phyloP scores from a whole-genome alignment of 331 rosid genomes.

The Rosa hybrid region DNA sequence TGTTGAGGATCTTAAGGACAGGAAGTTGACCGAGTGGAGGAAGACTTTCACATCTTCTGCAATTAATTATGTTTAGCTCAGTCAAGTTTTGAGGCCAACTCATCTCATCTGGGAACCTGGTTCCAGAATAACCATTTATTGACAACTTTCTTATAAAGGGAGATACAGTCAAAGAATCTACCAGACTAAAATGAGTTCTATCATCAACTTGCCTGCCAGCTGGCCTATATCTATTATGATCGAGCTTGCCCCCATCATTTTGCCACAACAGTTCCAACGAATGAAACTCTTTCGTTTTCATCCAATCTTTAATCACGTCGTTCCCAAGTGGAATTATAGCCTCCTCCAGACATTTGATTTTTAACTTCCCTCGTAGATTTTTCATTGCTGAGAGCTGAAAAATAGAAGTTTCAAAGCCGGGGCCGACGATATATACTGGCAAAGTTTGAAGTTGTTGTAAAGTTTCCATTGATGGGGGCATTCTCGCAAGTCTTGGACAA shows the following conservation, averaged over 20 bases:
- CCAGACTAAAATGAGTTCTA: no score
- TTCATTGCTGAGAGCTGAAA: neutral
- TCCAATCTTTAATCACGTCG: no score
- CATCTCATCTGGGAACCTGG: neutral
- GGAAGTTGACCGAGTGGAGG: neutral
- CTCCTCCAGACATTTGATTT: conserved; percentile 19
- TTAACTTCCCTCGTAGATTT: conserved; percentile 9
- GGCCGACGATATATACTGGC: conserved; percentile 21
- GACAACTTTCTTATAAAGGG: neutral
- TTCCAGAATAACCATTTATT: neutral
- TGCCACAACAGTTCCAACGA: neutral
- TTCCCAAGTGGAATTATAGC: neutral
- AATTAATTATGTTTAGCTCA: neutral
- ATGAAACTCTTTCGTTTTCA: no score
- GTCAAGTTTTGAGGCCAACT: neutral
- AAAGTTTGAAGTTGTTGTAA: conserved; percentile 7
- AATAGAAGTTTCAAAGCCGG: neutral
- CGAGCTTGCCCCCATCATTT: neutral
- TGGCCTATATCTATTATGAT: no score
- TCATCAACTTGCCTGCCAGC: no score
- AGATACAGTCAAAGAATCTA: no score
- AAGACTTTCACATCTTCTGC: neutral
- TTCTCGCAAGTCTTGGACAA: conserved; percentile 9
- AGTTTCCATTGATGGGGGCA: neutral
- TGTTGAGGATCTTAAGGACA: neutral